Evolutionary conservation across 306 rosid genomes (phyloP).

Genomic region (Lagenaria siceraria): DNA sequence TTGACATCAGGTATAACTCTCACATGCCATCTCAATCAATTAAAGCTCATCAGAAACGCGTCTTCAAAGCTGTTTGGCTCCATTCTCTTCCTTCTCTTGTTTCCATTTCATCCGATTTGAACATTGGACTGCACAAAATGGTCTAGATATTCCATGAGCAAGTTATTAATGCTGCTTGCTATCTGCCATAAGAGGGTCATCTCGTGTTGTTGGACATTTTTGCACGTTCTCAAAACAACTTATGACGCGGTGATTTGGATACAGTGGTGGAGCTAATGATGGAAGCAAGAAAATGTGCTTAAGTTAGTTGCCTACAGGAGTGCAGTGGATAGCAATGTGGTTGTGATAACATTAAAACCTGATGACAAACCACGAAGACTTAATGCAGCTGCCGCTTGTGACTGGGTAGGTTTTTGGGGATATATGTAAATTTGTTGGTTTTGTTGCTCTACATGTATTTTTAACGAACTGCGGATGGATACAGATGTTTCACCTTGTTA

Average conservation of each 20-base stretch:
- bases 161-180: background rate
- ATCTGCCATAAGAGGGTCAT: background rate
- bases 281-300: background rate
- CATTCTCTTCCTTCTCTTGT: conserved; percentile 55
- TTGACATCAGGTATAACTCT: conserved; percentile 69
- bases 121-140: conserved; percentile 70
- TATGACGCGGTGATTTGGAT: background rate
- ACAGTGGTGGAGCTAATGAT: background rate
- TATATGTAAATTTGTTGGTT: background rate
- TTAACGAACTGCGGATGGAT: background rate
- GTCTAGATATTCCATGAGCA: conserved; percentile 12
- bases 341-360: background rate
- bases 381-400: background rate
- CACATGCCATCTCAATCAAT: conserved; percentile 69
- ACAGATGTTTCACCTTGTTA: background rate
- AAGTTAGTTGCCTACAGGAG: background rate
- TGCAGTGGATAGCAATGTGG: background rate
- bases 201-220: background rate
- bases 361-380: background rate
- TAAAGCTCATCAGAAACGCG: conserved; percentile 83
- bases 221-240: background rate
- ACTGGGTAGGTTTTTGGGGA: background rate
- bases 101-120: conserved; percentile 91
- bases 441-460: background rate
- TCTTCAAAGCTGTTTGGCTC: conserved; percentile 81